Evolutionary conservation across 2,329 filamentous ascomycete species (phyloP).

Genomic region (Tolypocladium album): DNA sequence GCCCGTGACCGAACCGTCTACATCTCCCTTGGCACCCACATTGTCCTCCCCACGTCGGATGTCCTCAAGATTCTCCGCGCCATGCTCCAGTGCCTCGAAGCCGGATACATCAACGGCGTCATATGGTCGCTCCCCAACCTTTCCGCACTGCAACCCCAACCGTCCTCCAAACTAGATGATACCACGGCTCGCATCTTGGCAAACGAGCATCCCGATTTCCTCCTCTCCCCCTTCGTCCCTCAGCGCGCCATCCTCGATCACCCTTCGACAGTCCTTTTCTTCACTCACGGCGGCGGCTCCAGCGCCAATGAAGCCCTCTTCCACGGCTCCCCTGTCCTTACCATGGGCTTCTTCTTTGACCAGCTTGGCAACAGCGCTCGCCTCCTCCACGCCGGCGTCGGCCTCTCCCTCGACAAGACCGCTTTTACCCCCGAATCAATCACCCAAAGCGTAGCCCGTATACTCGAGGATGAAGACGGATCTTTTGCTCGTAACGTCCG

Average conservation of each 20-base stretch:
- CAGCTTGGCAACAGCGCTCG: conserved; percentile 27
- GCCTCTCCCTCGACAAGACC: conserved; percentile 24
- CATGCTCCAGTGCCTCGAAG: not conserved
- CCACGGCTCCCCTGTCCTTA: conserved; percentile 25
- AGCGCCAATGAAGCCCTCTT: conserved; percentile 29
- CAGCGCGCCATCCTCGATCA: conserved; percentile 29
- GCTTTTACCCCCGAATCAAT: conserved; percentile 15
- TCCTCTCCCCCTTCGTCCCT: conserved; percentile 24
- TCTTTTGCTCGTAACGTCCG: conserved; percentile 18
- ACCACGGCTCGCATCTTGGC: not conserved
- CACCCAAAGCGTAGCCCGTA: not conserved
- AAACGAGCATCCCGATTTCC: conserved; percentile 13
- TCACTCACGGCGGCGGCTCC: conserved; percentile 30
- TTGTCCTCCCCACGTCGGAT: conserved; percentile 5
- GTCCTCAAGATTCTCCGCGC: not conserved
- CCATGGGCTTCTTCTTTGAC: conserved; percentile 28
- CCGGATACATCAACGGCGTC: not conserved
- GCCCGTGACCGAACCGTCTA: conserved; percentile 23
- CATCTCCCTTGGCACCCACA: conserved; percentile 30
- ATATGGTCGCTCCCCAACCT: not conserved
- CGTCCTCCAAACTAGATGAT: not conserved
- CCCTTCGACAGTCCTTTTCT: conserved; percentile 19
- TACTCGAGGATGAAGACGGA: conserved; percentile 18
- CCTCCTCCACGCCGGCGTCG: conserved; percentile 22
- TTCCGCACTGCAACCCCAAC: not conserved